Evolutionary conservation across 2,329 filamentous ascomycete genomes (phyloP).

Genomic region (Chaetomiaceae sp.): DNA sequence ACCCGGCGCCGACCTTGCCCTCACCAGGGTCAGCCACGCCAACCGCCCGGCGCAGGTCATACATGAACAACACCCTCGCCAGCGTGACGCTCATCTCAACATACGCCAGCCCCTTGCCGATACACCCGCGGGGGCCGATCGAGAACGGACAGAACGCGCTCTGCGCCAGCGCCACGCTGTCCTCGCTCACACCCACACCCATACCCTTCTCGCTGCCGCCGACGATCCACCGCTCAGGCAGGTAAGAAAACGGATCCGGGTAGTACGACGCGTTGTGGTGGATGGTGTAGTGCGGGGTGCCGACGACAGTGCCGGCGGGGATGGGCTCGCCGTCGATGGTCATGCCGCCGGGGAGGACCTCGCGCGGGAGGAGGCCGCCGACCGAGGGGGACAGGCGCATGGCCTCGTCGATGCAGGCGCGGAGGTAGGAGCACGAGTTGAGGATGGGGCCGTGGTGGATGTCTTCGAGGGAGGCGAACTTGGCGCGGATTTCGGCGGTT

Average conservation of each 20-base stretch:
- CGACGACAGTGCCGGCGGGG: conserved; percentile 58
- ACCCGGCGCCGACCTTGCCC: conserved; percentile 42
- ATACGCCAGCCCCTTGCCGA: conserved; percentile 66
- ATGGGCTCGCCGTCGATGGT: conserved; percentile 49
- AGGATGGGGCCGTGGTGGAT: conserved; percentile 49
- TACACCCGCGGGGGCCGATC: conserved; percentile 64
- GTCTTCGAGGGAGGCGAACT: conserved; percentile 49
- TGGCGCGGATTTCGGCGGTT: conserved; percentile 47
- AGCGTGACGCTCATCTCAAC: conserved; percentile 61
- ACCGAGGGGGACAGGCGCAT: conserved; percentile 60
- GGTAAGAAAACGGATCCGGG: conserved; percentile 52
- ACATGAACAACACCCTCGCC: conserved; percentile 56
- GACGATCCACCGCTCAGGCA: conserved; percentile 61
- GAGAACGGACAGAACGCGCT: conserved; percentile 72
- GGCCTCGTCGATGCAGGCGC: conserved; percentile 60
- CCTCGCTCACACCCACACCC: conserved; percentile 39
- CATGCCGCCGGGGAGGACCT: conserved; percentile 52
- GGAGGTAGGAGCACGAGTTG: conserved; percentile 52
- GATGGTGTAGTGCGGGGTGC: conserved; percentile 62
- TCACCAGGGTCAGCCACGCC: conserved; percentile 49
- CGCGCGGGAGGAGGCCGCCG: conserved; percentile 55
- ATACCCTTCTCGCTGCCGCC: conserved; percentile 33
- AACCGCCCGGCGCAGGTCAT: conserved; percentile 51
- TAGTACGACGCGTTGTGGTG: conserved; percentile 63
- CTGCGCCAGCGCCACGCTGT: conserved; percentile 52